Percentiles rank a stretch among this genome's conserved stretches.
phyloP scores from a whole-genome alignment of 306 rosid genomes.

The Vigna hirtella region DNA sequence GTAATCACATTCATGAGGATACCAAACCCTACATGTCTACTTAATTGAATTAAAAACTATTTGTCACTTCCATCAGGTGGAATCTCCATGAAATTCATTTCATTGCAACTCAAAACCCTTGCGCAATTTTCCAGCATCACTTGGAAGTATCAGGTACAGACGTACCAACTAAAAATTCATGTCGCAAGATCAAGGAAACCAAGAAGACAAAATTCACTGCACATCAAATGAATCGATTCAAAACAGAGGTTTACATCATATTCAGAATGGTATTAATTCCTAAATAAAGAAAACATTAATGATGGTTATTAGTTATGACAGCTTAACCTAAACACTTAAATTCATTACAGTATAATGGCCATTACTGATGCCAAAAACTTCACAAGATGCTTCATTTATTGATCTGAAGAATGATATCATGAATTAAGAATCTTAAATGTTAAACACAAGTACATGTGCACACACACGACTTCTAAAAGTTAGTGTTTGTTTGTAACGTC shows the following conservation, averaged over 20 bases:
- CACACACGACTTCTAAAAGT: neutral
- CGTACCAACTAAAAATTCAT: no score
- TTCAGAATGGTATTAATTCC: neutral
- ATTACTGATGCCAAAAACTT: no score
- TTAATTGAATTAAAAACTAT: constrained; percentile 14
- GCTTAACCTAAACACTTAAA: neutral
- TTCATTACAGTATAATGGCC: no score
- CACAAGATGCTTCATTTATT: no score
- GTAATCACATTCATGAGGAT: neutral
- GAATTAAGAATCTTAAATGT: neutral
- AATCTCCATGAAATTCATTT: constrained; percentile 34
- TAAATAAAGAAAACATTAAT: neutral
- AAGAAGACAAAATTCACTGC: neutral
- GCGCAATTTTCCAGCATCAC: constrained; percentile 57
- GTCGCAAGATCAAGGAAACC: neutral
- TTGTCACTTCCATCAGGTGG: constrained; percentile 47
- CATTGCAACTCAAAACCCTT: constrained; percentile 51
- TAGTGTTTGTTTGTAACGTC: neutral
- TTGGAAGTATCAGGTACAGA: constrained; percentile 30
- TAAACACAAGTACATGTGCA: neutral
- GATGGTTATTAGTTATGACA: neutral
- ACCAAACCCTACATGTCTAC: neutral
- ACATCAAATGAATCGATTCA: constrained; percentile 9
- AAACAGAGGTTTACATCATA: neutral
- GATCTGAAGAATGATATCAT: neutral